Evolutionary conservation across 2,329 filamentous ascomycete genomes (phyloP).

Genomic region (Lachnellula willkommii): DNA sequence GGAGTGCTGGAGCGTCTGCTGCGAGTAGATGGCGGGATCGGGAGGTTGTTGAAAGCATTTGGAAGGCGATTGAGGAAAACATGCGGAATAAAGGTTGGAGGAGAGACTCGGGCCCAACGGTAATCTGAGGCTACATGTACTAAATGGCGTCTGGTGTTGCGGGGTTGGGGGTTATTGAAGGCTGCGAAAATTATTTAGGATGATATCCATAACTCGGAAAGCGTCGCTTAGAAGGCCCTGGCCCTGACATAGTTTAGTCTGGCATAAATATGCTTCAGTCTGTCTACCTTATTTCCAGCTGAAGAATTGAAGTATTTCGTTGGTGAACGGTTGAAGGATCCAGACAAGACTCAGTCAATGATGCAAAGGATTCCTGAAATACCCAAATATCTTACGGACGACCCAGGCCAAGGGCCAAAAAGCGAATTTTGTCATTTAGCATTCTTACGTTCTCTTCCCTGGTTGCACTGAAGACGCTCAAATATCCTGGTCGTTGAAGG

Average conservation of each 20-base stretch:
- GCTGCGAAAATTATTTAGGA: not conserved
- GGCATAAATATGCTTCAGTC: not conserved
- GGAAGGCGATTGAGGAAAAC: conserved; percentile 79
- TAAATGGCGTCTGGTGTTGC: conserved; percentile 11
- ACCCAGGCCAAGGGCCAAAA: not conserved
- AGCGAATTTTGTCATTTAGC: not conserved
- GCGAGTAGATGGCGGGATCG: conserved; percentile 71
- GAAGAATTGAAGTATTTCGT: not conserved
- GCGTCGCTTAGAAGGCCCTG: not conserved
- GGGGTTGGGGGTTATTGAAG: not conserved
- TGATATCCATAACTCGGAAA: not conserved
- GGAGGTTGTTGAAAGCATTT: conserved; percentile 88
- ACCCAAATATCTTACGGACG: too few species aligned
- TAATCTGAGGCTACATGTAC: conserved; percentile 8
- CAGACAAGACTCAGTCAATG: too few species aligned
- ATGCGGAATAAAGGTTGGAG: conserved; percentile 85
- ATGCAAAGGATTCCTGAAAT: not conserved
- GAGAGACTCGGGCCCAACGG: conserved; percentile 57
- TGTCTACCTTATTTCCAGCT: not conserved
- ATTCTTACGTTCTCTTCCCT: not conserved
- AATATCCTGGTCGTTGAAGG: too few species aligned
- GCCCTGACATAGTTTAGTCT: not conserved
- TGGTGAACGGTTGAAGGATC: too few species aligned
- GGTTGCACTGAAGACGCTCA: too few species aligned
- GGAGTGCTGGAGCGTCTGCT: conserved; percentile 49